Evolutionary conservation across 371 early-diverging fungal species (phyloP).

Genomic region (Mortierella sp.): DNA sequence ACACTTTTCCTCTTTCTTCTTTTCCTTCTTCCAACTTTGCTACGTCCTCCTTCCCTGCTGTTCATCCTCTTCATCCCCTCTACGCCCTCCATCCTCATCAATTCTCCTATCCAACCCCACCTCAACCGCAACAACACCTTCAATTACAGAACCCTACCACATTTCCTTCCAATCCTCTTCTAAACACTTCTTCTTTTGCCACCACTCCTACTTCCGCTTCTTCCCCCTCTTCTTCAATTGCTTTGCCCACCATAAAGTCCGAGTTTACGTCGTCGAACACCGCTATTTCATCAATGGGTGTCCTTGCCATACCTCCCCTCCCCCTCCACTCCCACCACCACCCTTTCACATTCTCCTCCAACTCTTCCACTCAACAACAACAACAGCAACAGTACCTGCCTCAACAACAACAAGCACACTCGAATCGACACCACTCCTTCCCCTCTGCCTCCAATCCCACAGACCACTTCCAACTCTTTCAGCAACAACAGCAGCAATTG

Average conservation of each 20-base stretch:
- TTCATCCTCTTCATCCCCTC: constrained; percentile 18
- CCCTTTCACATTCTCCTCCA: background rate
- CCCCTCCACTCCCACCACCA: constrained; percentile 20
- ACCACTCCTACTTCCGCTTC: constrained; percentile 1
- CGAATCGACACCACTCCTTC: constrained; percentile 23
- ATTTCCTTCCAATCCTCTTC: background rate
- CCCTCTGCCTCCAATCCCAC: constrained; percentile 11
- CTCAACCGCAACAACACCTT: constrained; percentile 7
- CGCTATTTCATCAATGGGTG: constrained; percentile 31
- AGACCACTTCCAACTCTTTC: constrained; percentile 10
- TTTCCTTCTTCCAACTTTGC: background rate
- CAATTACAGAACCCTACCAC: background rate
- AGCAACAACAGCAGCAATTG: constrained; percentile 8
- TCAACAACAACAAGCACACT: constrained; percentile 1
- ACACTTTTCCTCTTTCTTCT: constrained; percentile 1
- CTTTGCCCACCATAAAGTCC: background rate
- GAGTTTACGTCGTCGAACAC: background rate
- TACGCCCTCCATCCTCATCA: constrained; percentile 14
- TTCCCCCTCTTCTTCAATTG: background rate
- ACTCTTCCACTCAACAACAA: background rate
- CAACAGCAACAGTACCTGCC: constrained; percentile 1
- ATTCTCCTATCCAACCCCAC: background rate
- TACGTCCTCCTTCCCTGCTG: background rate
- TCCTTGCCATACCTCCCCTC: constrained; percentile 38
- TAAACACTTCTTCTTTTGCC: constrained; percentile 4